Evolutionary conservation across 805 yeast species (phyloP), one percentile per base, ranked within the genome.

Genomic region (Saturnispora hagleri): DNA sequence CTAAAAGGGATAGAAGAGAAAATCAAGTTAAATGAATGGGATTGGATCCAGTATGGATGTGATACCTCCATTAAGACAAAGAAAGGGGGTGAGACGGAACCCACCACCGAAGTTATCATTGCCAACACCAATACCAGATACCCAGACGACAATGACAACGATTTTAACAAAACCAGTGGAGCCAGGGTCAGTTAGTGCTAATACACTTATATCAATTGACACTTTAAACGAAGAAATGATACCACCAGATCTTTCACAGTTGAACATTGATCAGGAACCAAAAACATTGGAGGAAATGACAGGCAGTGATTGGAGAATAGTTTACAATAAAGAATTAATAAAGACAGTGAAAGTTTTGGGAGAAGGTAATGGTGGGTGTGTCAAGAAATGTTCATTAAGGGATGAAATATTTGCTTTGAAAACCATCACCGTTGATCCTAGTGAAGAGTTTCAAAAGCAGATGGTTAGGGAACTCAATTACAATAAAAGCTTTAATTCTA

Each of bases 361-460:
- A 18, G 98, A 93, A 70, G 99, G 99, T 17, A 84, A 88, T 35
- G 96, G 97, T 15, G 99, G 98, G 0, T 76, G 87, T 10, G 99
- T 91, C 10, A 76, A 84, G 20, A 83, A 88, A 63, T 91, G 98
- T 66, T 71, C 71, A 52, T 71, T 91, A 49, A 64, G 72, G 24
- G 58, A 60, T 17, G 78, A 79, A 33, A 73, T 89, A 4, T 91
- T 91, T 74, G 99, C 99, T 1, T 69, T 93, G 54, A 91, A 79
- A 66, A 75, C 83, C 42, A 84, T 85, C 48, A 79, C 81, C 20
- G 77, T 87, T 10, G 85, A 83, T 64, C 88, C 89, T 20, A 84
- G 87, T 59, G 93, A 95, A 0, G 95, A 86, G 51, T 75, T 87
- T 38, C 96, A 89, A 64, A 85, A 85, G 59, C 98, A 93, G 67